Conservation (phyloP, 805 yeast genomes). For the Kregervanrija delftensis region DNA sequence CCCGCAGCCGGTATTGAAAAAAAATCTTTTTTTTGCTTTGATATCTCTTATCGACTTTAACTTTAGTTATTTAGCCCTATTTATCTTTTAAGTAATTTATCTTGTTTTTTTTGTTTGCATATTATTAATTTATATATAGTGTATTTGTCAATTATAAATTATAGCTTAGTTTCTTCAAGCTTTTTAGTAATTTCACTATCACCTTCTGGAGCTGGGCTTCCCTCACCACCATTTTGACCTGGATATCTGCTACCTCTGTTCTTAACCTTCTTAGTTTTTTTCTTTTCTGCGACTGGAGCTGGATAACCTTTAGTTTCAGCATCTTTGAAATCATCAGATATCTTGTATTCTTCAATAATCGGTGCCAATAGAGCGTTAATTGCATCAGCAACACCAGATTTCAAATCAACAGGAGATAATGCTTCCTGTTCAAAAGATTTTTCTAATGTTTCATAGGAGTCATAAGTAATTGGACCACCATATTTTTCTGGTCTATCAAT, state of each 20-base stretch:
- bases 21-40: too few species aligned
- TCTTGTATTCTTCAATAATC: constrained; percentile 60
- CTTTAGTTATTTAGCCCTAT: too few species aligned
- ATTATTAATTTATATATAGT: too few species aligned
- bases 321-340: constrained; percentile 65
- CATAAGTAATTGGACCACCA: constrained; percentile 85
- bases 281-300: constrained; percentile 50
- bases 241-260: constrained; percentile 90
- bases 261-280: constrained; percentile 69
- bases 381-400: constrained; percentile 82
- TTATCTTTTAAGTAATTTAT: too few species aligned
- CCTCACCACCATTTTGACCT: constrained; percentile 38
- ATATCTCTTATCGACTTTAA: too few species aligned
- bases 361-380: constrained; percentile 80
- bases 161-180: constrained; percentile 33
- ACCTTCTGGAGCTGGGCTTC: constrained; percentile 9
- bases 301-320: constrained; percentile 82
- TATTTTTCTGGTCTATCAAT: constrained; percentile 93
- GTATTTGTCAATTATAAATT: constrained; percentile 3
- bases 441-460: constrained; percentile 60
- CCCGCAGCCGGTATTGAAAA: too few species aligned
- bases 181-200: constrained; percentile 30
- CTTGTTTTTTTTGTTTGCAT: too few species aligned
- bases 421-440: constrained; percentile 65
- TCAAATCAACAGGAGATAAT: constrained; percentile 89